A percentile compares a stretch with the other conserved stretches of the same genome.
These are phyloP conservation scores for Blastobotrys capitulatus DNA, from an alignment of 1,139 yeast genomes.

Conservation along the genomic window DNA sequence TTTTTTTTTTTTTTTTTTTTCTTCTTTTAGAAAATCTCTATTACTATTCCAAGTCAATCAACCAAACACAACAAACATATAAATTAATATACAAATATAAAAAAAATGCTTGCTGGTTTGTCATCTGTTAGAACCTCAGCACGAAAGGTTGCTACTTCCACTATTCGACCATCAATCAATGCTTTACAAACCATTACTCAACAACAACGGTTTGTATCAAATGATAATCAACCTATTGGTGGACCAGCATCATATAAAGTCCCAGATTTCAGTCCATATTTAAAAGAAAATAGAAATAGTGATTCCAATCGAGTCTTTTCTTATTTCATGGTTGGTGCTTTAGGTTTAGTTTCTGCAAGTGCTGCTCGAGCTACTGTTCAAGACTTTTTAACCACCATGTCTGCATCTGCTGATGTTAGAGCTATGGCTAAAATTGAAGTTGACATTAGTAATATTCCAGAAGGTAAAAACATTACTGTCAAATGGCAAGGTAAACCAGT, in stretches of 20 bases:
- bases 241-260: constrained; percentile 77
- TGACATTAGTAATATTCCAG: constrained; percentile 88
- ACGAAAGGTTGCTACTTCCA: not conserved
- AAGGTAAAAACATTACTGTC: constrained; percentile 95
- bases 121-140: not conserved
- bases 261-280: constrained; percentile 83
- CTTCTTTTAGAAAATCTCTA: not conserved
- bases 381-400: constrained; percentile 86
- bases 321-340: constrained; percentile 96
- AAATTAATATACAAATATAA: not conserved
- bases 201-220: constrained; percentile 8
- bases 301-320: constrained; percentile 80
- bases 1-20: not conserved
- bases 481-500: constrained; percentile 99
- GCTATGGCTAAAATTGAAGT: constrained; percentile 99
- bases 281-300: constrained; percentile 63
- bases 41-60: not conserved
- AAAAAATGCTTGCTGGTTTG: constrained; percentile 2
- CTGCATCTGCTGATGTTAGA: constrained; percentile 98
- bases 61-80: not conserved
- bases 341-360: constrained; percentile 90
- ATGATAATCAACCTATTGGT: constrained; percentile 31
- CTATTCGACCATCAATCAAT: constrained; percentile 1
- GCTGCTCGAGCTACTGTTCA: constrained; percentile 98
- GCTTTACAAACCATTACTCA: not conserved